phyloP scores from a whole-genome alignment of 495 filamentous ascomycete species.

The Aspergillus ellipticus region DNA sequence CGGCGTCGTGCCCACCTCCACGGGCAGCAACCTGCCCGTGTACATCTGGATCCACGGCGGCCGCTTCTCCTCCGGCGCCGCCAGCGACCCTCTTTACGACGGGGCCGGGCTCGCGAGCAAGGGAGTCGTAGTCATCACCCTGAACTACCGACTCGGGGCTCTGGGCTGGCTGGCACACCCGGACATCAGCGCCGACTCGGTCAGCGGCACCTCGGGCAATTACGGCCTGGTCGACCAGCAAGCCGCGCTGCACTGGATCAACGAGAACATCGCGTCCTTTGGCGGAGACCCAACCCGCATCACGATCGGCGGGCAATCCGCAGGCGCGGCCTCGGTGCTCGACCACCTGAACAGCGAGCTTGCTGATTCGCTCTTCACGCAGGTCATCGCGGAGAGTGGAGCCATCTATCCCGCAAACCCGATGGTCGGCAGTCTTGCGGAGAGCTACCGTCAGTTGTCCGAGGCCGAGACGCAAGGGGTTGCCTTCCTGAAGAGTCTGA shows the following conservation, averaged over 20 bases:
- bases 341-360: constrained; percentile 12
- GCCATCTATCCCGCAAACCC: constrained; percentile 9
- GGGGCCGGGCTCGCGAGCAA: constrained; percentile 14
- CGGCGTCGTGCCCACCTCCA: neutral
- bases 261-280: constrained; percentile 41
- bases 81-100: constrained; percentile 11
- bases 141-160: constrained; percentile 26
- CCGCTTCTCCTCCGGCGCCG: neutral
- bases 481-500: neutral
- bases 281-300: constrained; percentile 40
- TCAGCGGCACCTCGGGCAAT: constrained; percentile 30
- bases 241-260: constrained; percentile 41
- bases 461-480: constrained; percentile 13
- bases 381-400: constrained; percentile 15
- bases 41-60: neutral
- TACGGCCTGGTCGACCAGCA: constrained; percentile 39
- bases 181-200: constrained; percentile 14
- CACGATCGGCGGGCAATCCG: constrained; percentile 42
- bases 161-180: constrained; percentile 34
- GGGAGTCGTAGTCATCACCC: constrained; percentile 17
- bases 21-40: neutral
- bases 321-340: constrained; percentile 40
- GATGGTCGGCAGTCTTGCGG: constrained; percentile 6
- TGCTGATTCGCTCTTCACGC: neutral
- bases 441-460: constrained; percentile 4